These are phyloP conservation scores for Uncinocarpus reesii DNA, from an alignment of 2,329 filamentous ascomycete genomes.

Conservation along the genomic window DNA sequence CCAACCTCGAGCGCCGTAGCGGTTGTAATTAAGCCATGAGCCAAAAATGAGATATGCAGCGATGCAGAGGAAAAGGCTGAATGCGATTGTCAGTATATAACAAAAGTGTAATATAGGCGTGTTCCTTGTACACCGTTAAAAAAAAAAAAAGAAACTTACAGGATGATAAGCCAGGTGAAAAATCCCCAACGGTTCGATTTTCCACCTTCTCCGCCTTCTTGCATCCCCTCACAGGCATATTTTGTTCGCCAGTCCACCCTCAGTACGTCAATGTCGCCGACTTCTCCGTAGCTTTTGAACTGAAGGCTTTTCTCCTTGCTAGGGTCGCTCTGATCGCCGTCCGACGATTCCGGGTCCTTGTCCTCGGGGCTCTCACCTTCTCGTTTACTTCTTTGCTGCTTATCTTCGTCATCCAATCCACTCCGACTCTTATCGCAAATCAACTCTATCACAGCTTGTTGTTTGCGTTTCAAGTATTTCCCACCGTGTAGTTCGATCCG, in stretches of 20 bases:
- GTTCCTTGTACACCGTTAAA: neutral
- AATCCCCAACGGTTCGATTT: constrained; percentile 67
- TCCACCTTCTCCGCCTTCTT: constrained; percentile 26
- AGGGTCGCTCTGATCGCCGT: constrained; percentile 26
- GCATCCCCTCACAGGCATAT: constrained; percentile 58
- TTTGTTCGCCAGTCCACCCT: constrained; percentile 78
- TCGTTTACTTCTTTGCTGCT: constrained; percentile 20
- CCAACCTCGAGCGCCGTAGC: constrained; percentile 90
- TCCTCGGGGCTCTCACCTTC: constrained; percentile 23
- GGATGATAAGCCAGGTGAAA: constrained; percentile 92
- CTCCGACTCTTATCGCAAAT: constrained; percentile 63
- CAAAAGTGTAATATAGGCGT: too few relatives aligned
- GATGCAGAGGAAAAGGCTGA: constrained; percentile 69
- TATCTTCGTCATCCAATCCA: constrained; percentile 51
- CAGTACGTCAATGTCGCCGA: constrained; percentile 53
- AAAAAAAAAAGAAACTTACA: constrained; percentile 49
- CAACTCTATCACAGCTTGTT: constrained; percentile 71
- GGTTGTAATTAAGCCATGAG: constrained; percentile 97
- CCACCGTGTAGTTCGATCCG: constrained; percentile 54
- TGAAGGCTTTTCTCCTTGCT: constrained; percentile 51
- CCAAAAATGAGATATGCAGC: constrained; percentile 94
- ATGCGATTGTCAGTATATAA: constrained; percentile 1
- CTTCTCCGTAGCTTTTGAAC: constrained; percentile 61
- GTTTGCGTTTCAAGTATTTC: constrained; percentile 36
- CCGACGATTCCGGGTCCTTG: constrained; percentile 23